Conservation (phyloP, 805 yeast species). For the Wickerhamiella shivajii region DNA sequence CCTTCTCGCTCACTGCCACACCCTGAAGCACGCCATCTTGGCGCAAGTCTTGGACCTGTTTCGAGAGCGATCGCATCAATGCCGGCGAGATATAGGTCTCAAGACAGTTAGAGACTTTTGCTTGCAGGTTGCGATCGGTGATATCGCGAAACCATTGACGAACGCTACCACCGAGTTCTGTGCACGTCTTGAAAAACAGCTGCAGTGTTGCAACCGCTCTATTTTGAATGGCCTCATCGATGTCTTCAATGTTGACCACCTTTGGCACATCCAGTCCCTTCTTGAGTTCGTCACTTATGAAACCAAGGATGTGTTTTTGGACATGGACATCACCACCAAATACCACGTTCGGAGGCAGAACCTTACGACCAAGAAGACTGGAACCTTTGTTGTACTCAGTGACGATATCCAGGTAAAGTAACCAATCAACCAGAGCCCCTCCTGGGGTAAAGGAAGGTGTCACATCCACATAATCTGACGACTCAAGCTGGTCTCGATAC, state of each 20-base stretch:
- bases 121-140: constrained; percentile 13
- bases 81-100: constrained; percentile 11
- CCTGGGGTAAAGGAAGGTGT: background rate
- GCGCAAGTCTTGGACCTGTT: constrained; percentile 4
- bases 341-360: background rate
- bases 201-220: constrained; percentile 4
- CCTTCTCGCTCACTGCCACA: constrained; percentile 11
- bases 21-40: constrained; percentile 2
- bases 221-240: background rate
- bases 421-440: background rate
- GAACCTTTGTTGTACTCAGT: background rate
- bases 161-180: constrained; percentile 9
- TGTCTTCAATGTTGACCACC: background rate
- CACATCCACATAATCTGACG: background rate
- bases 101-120: constrained; percentile 11
- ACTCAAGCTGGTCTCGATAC: constrained; percentile 4
- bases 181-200: constrained; percentile 10
- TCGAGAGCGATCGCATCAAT: constrained; percentile 10
- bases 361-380: background rate
- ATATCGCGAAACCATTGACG: constrained; percentile 17
- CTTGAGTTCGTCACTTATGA: background rate
- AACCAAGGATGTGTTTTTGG: constrained; percentile 2
- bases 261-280: too few relatives aligned
- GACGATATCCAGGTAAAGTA: constrained; percentile 7
- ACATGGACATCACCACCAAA: background rate